Conservation (phyloP, 345 rosid genomes). For the Camelina laxa region DNA sequence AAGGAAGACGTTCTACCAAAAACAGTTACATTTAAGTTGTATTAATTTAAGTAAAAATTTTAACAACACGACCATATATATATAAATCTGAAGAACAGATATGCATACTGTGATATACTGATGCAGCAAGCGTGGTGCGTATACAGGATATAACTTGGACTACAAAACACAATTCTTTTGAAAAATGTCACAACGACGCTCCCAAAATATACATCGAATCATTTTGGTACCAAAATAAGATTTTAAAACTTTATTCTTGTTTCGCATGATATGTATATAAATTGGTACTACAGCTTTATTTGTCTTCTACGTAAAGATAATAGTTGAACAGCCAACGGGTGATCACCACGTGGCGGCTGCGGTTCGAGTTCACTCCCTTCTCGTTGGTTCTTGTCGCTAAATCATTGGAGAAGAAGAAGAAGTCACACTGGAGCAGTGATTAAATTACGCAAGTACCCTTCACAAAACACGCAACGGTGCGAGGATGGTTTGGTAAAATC, state of each 20-base stretch:
- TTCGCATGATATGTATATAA: slow-evolving; percentile 28
- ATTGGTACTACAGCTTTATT: slow-evolving; percentile 56
- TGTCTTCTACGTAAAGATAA: slow-evolving; percentile 85
- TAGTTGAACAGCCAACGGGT: slow-evolving; percentile 42
- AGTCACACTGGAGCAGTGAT: neutral
- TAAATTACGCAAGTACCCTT: slow-evolving; percentile 13
- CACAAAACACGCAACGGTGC: neutral
- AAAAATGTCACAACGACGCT: slow-evolving; percentile 31
- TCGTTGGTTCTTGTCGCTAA: slow-evolving; percentile 45
- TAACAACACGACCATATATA: neutral
- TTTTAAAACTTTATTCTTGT: slow-evolving; percentile 15
- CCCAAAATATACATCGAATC: slow-evolving; percentile 27
- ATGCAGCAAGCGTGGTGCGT: neutral
- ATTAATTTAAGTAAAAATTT: neutral
- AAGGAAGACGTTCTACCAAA: slow-evolving; percentile 21
- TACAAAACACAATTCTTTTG: slow-evolving; percentile 12
- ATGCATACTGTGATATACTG: neutral
- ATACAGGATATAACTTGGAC: neutral
- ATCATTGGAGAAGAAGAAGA: slow-evolving; percentile 39
- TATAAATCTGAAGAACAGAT: neutral
- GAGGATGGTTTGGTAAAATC: slow-evolving; percentile 26
- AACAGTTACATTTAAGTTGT: slow-evolving; percentile 10
- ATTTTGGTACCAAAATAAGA: slow-evolving; percentile 42
- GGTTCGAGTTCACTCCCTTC: slow-evolving; percentile 34
- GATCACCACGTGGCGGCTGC: slow-evolving; percentile 4